Evolutionary conservation across 495 filamentous ascomycete genomes (phyloP).

Genomic region (Trichocladium uniseriatum): DNA sequence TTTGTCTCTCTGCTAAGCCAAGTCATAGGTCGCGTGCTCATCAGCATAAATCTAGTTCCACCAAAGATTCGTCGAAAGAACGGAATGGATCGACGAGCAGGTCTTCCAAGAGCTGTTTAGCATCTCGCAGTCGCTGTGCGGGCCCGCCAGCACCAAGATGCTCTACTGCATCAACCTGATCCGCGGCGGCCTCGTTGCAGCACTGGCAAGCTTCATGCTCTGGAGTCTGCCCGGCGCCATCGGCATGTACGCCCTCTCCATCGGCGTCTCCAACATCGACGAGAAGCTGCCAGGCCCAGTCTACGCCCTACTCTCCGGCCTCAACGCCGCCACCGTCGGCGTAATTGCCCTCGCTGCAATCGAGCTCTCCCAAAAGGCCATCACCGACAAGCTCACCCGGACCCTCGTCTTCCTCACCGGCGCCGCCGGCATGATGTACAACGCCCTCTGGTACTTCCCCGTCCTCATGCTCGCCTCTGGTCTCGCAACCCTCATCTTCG

Average conservation of each 20-base stretch:
- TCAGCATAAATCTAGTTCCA: constrained; percentile 44
- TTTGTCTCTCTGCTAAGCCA: not conserved
- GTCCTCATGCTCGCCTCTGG: constrained; percentile 53
- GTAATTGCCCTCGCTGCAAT: constrained; percentile 72
- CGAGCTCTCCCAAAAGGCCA: constrained; percentile 62
- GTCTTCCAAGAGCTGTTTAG: constrained; percentile 78
- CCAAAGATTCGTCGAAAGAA: constrained; percentile 54
- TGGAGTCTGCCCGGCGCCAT: constrained; percentile 73
- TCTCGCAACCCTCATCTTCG: constrained; percentile 50
- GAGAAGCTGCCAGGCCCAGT: constrained; percentile 53
- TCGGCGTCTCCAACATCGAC: constrained; percentile 56
- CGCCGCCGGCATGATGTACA: constrained; percentile 63
- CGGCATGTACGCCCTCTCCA: constrained; percentile 63
- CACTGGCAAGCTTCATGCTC: constrained; percentile 54
- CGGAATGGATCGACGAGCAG: constrained; percentile 68
- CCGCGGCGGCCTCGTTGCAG: constrained; percentile 53
- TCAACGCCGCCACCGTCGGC: constrained; percentile 72
- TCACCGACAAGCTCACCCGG: constrained; percentile 62
- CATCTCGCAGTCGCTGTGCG: constrained; percentile 65
- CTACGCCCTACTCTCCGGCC: constrained; percentile 67
- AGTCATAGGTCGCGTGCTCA: not conserved
- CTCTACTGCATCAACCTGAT: constrained; percentile 63
- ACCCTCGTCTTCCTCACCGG: constrained; percentile 62
- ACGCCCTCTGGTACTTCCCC: constrained; percentile 76
- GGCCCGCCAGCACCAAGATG: constrained; percentile 75